These are phyloP conservation scores for Penicillium parvum DNA, from an alignment of 495 filamentous ascomycete genomes.

Conservation along the genomic window DNA sequence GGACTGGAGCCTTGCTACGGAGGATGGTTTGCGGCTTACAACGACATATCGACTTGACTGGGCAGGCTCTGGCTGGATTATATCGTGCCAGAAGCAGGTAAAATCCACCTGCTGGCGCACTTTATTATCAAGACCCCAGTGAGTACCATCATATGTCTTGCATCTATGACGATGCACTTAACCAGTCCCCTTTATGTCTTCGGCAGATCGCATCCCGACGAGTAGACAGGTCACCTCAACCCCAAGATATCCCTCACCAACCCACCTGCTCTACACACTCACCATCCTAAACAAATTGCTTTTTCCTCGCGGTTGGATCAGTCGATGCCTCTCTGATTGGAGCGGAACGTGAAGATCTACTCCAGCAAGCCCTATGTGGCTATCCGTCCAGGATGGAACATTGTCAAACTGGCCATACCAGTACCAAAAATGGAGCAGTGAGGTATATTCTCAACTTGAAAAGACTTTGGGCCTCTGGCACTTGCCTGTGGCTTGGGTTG, in stretches of 20 bases:
- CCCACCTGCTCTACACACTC: neutral
- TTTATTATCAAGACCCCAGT: too few species aligned
- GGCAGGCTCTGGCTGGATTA: too few species aligned
- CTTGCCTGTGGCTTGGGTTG: constrained; percentile 16
- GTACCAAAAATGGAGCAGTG: constrained; percentile 2
- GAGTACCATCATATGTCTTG: too few species aligned
- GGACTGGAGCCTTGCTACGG: too few species aligned
- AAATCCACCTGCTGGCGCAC: too few species aligned
- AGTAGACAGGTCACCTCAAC: constrained; percentile 14
- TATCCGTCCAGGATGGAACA: constrained; percentile 26
- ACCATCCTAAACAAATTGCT: constrained; percentile 3
- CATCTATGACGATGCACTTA: neutral
- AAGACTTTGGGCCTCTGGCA: too few species aligned
- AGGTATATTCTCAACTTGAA: too few species aligned
- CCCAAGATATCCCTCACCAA: neutral
- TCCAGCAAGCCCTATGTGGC: constrained; percentile 18
- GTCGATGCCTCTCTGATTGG: constrained; percentile 5
- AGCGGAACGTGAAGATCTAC: constrained; percentile 14
- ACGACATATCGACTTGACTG: too few species aligned
- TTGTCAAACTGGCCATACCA: constrained; percentile 18
- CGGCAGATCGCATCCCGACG: constrained; percentile 16
- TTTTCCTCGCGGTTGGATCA: constrained; percentile 14
- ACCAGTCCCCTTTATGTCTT: neutral
- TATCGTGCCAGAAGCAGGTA: too few species aligned
- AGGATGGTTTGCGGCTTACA: too few species aligned